These are phyloP conservation scores for Acanthamoeba lenticulata DNA, from an alignment of 208 protist genomes.

Conservation along the genomic window DNA sequence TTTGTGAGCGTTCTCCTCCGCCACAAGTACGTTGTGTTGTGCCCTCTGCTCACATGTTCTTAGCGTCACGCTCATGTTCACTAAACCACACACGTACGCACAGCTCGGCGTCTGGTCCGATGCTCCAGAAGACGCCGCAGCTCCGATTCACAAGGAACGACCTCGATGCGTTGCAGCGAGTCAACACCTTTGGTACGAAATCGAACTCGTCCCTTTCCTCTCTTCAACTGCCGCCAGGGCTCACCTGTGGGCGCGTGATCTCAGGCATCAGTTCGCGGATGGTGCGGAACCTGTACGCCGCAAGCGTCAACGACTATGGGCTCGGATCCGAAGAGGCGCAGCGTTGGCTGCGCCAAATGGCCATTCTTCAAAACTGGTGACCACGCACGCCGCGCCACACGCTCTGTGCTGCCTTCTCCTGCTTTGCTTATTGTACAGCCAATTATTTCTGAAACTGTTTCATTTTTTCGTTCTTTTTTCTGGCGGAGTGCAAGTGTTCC, in stretches of 20 bases:
- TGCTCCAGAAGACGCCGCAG: background rate
- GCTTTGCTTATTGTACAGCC: too few species aligned
- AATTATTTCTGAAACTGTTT: background rate
- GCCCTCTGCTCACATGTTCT: background rate
- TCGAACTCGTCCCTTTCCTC: too few species aligned
- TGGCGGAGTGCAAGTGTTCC: too few species aligned
- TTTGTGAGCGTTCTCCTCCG: background rate
- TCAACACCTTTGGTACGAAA: background rate
- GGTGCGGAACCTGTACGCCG: background rate
- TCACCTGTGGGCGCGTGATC: background rate
- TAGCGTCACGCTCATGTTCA: background rate
- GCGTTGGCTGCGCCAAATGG: background rate
- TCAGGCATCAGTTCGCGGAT: background rate
- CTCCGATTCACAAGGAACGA: background rate
- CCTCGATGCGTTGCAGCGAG: background rate
- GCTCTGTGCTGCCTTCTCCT: too few species aligned
- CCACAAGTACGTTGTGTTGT: background rate
- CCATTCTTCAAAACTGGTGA: constrained; percentile 21
- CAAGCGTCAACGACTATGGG: background rate
- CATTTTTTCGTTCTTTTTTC: background rate
- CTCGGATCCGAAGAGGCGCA: background rate
- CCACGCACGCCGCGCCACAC: background rate
- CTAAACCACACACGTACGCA: background rate
- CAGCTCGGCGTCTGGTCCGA: background rate
- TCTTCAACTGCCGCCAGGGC: background rate